Evolutionary conservation across 2,329 filamentous ascomycete genomes (phyloP), one percentile per base, ranked within the genome.

Genomic region (Botrytis cinerea): DNA sequence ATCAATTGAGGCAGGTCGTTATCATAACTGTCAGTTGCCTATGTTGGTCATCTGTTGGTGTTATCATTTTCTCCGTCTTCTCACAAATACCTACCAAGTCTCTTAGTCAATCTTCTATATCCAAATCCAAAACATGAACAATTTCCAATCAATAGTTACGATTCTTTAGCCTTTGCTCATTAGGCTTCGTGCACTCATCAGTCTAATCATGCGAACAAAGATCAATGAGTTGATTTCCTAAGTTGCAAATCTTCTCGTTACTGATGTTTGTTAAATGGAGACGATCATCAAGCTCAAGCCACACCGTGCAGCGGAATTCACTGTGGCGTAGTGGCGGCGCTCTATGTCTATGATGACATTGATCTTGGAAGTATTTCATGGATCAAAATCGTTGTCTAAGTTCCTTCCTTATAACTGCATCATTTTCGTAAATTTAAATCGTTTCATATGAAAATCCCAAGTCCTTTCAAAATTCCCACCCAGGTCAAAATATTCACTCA

Each of bases 301-400:
- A 28, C 51, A 57, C 14, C 2, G 9, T 57, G 51, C n/a, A 48
- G 20, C 18, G 62, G 40, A 22, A 9, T 22, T n/a, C 9, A 20
- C 45, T 32, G 35, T 67, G 46, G 45, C 46, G 45, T 62, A 32
- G 46, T 46, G 45, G 46, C 28, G 46, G 5, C 32, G 32, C 45
- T 35, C 32, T 14, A 68, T 28, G 64, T 38, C 64, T n/a, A 68
- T 68, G 64, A 68, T 68, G 64, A 54, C 64, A 54, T 67, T 67
- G 46, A 40, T 54, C 46, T 68, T 43, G 25, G 8, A 67, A 40
- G 4, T 28, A 48, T 40, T n/a, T 22, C n/a, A 67, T n/a, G 46
- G 54, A 57, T 57, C 66, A 43, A 43, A 54, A 43, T 43, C 18
- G 16, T 25, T 57, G 14, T 25, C 4, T 5, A 1, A 66, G 18